phyloP scores from a whole-genome alignment of 768 basidiomycete species.

The Chalciporus pseudorubinellus region DNA sequence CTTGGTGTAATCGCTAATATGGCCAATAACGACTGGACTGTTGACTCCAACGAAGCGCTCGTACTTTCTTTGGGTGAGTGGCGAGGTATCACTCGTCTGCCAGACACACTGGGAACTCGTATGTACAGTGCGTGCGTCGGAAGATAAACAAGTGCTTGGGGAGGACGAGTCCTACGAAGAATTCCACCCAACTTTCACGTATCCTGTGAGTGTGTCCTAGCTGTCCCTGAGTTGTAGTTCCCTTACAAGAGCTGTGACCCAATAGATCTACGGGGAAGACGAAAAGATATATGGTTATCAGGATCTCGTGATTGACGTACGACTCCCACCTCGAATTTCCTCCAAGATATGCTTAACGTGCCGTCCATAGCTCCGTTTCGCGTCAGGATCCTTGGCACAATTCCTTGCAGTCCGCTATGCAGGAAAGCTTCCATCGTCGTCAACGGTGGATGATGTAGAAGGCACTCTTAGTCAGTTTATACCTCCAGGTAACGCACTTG shows the following conservation, averaged over 20 bases:
- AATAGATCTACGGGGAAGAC: constrained; percentile 90
- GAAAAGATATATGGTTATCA: constrained; percentile 96
- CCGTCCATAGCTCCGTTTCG: constrained; percentile 63
- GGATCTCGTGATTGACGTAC: constrained; percentile 78
- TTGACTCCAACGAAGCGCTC: constrained; percentile 76
- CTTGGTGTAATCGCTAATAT: constrained; percentile 9
- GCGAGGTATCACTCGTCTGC: not conserved
- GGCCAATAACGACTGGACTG: constrained; percentile 59
- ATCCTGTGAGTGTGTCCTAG: constrained; percentile 63
- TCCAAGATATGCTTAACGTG: constrained; percentile 3
- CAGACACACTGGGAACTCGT: constrained; percentile 3
- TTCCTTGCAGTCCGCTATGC: constrained; percentile 70
- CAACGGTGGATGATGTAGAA: constrained; percentile 85
- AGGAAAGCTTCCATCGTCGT: constrained; percentile 59
- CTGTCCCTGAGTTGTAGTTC: not conserved
- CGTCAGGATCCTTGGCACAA: constrained; percentile 82
- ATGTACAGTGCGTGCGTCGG: constrained; percentile 60
- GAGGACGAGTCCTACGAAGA: constrained; percentile 58
- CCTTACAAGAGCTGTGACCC: constrained; percentile 1
- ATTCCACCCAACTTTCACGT: constrained; percentile 90
- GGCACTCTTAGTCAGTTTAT: constrained; percentile 74
- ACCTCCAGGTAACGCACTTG: constrained; percentile 52
- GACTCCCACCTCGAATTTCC: constrained; percentile 22
- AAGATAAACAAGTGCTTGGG: constrained; percentile 57
- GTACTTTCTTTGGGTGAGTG: constrained; percentile 66